These are phyloP conservation scores for Linnemannia schmuckeri DNA, from an alignment of 192 early-diverging fungal species.

Conservation along the genomic window DNA sequence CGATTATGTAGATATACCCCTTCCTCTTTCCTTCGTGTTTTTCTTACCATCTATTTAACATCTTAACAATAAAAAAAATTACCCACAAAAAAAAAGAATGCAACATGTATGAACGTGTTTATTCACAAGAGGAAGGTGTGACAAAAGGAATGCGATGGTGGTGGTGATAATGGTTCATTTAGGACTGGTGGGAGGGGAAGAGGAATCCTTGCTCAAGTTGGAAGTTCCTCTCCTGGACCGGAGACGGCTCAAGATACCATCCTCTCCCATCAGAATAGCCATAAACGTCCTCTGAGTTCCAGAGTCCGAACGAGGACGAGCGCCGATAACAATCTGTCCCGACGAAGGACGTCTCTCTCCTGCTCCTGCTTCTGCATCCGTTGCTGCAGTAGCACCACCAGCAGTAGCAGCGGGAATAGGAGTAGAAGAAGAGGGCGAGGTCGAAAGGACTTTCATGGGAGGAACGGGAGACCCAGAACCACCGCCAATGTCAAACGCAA, in stretches of 20 bases:
- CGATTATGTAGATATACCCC: not conserved
- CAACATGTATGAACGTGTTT: too few relatives aligned
- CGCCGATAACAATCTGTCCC: constrained; percentile 5
- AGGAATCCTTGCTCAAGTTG: not conserved
- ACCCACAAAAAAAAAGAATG: too few relatives aligned
- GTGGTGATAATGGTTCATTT: not conserved
- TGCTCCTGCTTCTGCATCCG: not conserved
- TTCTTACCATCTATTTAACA: not conserved
- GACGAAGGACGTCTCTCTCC: constrained; percentile 19
- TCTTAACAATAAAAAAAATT: not conserved
- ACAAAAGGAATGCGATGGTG: too few relatives aligned
- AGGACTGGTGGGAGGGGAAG: not conserved
- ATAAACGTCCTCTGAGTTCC: constrained; percentile 45
- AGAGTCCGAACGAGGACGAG: constrained; percentile 38
- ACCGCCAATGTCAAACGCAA: constrained; percentile 49
- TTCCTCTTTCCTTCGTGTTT: not conserved
- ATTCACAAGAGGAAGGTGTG: too few relatives aligned
- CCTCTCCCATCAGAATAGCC: constrained; percentile 55
- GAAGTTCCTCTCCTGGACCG: constrained; percentile 25
- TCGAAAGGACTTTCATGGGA: not conserved
- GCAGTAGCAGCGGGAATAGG: not conserved
- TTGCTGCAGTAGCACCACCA: not conserved
- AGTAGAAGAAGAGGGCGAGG: not conserved
- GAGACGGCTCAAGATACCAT: constrained; percentile 27
- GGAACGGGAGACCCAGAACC: constrained; percentile 24